Conservation (phyloP, 73 alveolate genomes). For the Halteria grandinella region DNA sequence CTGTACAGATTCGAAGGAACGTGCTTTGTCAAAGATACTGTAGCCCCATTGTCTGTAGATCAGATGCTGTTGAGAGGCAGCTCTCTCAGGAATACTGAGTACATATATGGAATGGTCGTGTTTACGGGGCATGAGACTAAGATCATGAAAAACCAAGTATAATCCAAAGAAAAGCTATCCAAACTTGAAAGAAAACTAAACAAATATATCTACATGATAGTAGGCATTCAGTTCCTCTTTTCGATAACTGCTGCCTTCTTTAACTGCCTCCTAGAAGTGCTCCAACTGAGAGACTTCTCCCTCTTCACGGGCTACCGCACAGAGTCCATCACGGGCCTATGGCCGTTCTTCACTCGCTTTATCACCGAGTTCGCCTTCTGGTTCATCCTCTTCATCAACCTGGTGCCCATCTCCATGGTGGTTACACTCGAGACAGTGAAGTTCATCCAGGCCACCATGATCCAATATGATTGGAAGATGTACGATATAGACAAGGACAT, state of each 20-base stretch:
- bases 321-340: neutral
- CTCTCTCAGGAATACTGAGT: constrained; percentile 87
- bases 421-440: constrained; percentile 84
- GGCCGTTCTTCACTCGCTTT: no score
- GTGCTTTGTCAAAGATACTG: neutral
- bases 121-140: constrained; percentile 95
- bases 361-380: constrained; percentile 59
- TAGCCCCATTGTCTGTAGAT: constrained; percentile 50
- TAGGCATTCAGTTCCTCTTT: constrained; percentile 72
- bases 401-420: constrained; percentile 85
- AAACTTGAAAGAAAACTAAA: constrained; percentile 71
- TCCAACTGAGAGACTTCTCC: constrained; percentile 19
- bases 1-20: constrained; percentile 64
- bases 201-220: constrained; percentile 76
- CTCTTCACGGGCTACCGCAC: neutral
- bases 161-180: constrained; percentile 72
- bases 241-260: neutral
- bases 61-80: constrained; percentile 89
- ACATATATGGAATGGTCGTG: constrained; percentile 85
- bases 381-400: constrained; percentile 72
- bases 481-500: constrained; percentile 70
- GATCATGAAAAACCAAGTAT: constrained; percentile 82
- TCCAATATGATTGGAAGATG: constrained; percentile 68
- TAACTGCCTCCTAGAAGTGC: constrained; percentile 11
- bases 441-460: constrained; percentile 79